A percentile compares a stretch with the other conserved stretches of the same genome.
These are phyloP conservation scores for Passiflora organensis DNA, from an alignment of 345 rosid genomes.

Conservation along the genomic window DNA sequence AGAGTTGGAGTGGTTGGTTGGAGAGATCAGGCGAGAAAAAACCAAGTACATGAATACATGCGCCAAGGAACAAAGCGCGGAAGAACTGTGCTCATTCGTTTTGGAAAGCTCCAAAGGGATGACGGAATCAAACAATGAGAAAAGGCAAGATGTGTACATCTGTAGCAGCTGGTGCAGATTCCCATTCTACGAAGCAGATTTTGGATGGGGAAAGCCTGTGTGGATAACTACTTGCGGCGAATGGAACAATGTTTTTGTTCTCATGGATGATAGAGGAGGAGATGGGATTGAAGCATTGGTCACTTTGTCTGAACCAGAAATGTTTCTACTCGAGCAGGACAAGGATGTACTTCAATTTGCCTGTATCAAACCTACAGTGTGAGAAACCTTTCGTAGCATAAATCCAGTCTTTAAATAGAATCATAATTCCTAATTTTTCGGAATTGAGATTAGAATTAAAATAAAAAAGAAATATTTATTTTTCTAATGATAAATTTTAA, in stretches of 20 bases:
- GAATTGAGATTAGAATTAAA: too few species aligned
- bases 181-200: constrained; percentile 26
- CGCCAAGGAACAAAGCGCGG: constrained; percentile 7
- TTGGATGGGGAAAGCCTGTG: constrained; percentile 39
- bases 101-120: constrained; percentile 6
- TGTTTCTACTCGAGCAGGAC: constrained; percentile 32
- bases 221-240: constrained; percentile 23
- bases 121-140: not conserved
- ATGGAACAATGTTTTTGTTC: constrained; percentile 13
- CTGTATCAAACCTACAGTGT: constrained; percentile 29
- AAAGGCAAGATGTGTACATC: constrained; percentile 15
- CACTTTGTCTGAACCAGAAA: constrained; percentile 32
- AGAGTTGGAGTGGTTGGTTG: constrained; percentile 21
- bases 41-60: not conserved
- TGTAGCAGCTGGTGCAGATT: constrained; percentile 19
- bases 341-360: constrained; percentile 38
- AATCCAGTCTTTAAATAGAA: too few species aligned
- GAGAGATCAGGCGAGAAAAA: constrained; percentile 10
- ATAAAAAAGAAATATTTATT: too few species aligned
- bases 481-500: too few species aligned
- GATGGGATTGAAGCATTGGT: constrained; percentile 51
- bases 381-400: too few species aligned
- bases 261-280: constrained; percentile 29
- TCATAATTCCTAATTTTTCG: too few species aligned
- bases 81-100: not conserved